Evolutionary conservation across 495 filamentous ascomycete species (phyloP), one percentile per base, ranked within the genome.

Genomic region (Amorphotheca resinae): DNA sequence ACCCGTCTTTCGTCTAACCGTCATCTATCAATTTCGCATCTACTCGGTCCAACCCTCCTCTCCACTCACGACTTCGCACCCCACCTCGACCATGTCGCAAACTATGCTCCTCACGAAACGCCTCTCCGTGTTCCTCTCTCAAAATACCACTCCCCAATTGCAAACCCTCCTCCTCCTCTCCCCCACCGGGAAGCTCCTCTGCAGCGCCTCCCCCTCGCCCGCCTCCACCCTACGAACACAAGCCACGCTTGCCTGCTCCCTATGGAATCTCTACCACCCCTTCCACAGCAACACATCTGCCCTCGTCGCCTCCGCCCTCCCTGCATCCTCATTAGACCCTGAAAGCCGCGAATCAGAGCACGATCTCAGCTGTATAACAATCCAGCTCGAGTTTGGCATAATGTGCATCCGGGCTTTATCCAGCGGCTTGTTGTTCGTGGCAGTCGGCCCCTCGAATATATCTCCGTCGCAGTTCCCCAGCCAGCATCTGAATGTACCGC

Each of bases 361-460:
- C 11, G 47, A 53, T 15, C 20, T 51, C 11, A 55, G 30, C 44
- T 53, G 52, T 2, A 61, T 74, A 9, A 69, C 67, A 1, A 61
- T 73, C 12, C 70, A 73, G 51, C 61, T 73, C 23, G 43, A 51
- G 5, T 56, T 55, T 41, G 65, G 62, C 15, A 59, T 69, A 7
- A 64, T 75, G 41, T 56, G 68, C 23, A 67, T 75, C 31, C 57
- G 70, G 2, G 53, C 54, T 0, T 56, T 75, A 37, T 48, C 50
- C 4, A 70, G 69, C 56, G 68, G 67, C 11, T 59, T 75, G 45
- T 48, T 75, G 28, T 71, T 73, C 46, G 62, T 75, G 35, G 70
- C 66, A 49, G 59, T 72, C 35, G 69, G 70, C n/a, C 64, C 65
- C n/a, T 35, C 48, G 9, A 17, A 46, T 8, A 4, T 20, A 31